A percentile compares a stretch with the other conserved stretches of the same genome.
Conservation (phyloP, 352 stramenopile species). For the Halophytophthora polymorphica region DNA sequence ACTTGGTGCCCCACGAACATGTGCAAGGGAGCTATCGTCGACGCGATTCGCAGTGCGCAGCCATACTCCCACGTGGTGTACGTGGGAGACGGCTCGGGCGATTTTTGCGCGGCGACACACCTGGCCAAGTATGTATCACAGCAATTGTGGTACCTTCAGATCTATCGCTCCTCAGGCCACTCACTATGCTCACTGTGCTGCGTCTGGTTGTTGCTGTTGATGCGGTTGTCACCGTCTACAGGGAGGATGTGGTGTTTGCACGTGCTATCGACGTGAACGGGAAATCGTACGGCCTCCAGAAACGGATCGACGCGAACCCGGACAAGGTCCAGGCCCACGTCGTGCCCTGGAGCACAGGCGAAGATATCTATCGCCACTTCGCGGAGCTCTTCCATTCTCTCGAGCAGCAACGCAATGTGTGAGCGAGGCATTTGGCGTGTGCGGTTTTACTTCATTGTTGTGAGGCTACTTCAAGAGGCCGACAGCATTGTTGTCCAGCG, state of each 20-base stretch:
- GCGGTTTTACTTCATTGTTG: too few species aligned
- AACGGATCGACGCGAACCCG: slow-evolving; percentile 34
- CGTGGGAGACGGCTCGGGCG: slow-evolving; percentile 64
- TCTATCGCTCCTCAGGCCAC: too few species aligned
- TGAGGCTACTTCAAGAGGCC: too few species aligned
- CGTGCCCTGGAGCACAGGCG: slow-evolving; percentile 56
- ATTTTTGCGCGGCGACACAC: slow-evolving; percentile 62
- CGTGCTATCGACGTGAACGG: slow-evolving; percentile 45
- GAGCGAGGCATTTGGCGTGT: too few species aligned
- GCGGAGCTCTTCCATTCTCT: slow-evolving; percentile 19
- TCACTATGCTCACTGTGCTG: background rate
- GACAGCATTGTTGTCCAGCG: too few species aligned
- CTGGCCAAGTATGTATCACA: slow-evolving; percentile 43
- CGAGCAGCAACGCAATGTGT: slow-evolving; percentile 1
- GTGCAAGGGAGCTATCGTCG: slow-evolving; percentile 77
- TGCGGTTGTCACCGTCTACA: slow-evolving; percentile 4
- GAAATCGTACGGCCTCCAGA: slow-evolving; percentile 52
- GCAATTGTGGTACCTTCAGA: background rate
- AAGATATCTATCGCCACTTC: slow-evolving; percentile 62
- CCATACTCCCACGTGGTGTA: slow-evolving; percentile 58
- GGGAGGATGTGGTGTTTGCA: slow-evolving; percentile 63
- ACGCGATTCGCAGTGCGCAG: slow-evolving; percentile 31
- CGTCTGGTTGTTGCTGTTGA: background rate
- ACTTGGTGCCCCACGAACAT: slow-evolving; percentile 66
- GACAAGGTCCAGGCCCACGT: slow-evolving; percentile 41